A percentile compares a stretch with the other conserved stretches of the same genome.
phyloP scores from a whole-genome alignment of 176 grass and related monocot genomes.

The Cenchrus purpureus region DNA sequence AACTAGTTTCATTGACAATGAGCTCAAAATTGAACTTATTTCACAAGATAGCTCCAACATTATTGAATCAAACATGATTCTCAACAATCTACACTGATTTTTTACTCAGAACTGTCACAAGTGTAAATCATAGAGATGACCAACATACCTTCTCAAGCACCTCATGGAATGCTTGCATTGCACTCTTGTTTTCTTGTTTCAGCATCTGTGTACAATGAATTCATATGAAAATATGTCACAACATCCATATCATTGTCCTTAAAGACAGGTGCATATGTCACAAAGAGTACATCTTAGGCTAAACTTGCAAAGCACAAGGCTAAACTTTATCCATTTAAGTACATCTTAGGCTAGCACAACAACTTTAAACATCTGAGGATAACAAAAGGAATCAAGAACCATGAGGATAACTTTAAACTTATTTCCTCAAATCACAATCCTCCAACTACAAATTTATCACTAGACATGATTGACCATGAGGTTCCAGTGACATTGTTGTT shows the following conservation, averaged over 20 bases:
- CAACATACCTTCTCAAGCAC: slow-evolving; percentile 63
- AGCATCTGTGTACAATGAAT: slow-evolving; percentile 59
- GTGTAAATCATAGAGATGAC: slow-evolving; percentile 28
- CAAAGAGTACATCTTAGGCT: neutral
- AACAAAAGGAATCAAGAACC: too few species aligned
- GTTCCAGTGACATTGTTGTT: too few species aligned
- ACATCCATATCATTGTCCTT: slow-evolving; percentile 15
- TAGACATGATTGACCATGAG: too few species aligned
- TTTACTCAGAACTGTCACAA: slow-evolving; percentile 24
- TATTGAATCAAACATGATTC: slow-evolving; percentile 33
- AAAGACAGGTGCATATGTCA: slow-evolving; percentile 50
- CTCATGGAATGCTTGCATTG: slow-evolving; percentile 64
- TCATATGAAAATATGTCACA: slow-evolving; percentile 16
- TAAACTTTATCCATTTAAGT: too few species aligned
- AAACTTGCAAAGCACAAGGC: too few species aligned
- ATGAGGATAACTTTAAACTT: too few species aligned
- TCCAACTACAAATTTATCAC: too few species aligned
- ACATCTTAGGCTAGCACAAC: too few species aligned
- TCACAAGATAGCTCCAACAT: slow-evolving; percentile 41
- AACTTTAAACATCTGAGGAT: too few species aligned
- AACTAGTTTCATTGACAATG: too few species aligned
- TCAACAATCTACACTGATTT: slow-evolving; percentile 23
- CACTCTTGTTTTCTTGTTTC: slow-evolving; percentile 73
- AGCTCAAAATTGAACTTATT: too few species aligned
- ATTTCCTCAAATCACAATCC: too few species aligned